Conservation (phyloP, 257 asterid species). For the Solanum bulbocastanum region DNA sequence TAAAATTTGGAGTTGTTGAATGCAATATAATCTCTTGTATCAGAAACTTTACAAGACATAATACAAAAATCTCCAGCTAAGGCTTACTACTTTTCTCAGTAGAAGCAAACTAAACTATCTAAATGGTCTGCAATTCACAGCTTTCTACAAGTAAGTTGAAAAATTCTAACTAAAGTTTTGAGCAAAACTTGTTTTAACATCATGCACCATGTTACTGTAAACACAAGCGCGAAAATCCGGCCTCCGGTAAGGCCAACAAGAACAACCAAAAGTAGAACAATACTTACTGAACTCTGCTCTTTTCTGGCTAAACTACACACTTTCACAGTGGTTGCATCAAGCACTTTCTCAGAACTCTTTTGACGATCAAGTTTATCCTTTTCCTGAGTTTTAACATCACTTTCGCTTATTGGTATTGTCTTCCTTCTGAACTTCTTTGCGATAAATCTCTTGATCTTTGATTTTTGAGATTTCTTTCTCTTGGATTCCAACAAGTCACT, state of each 20-base stretch:
- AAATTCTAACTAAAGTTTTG: neutral
- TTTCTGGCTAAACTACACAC: neutral
- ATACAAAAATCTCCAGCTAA: slow-evolving; percentile 11
- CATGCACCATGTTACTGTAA: slow-evolving; percentile 44
- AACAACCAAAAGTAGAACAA: slow-evolving; percentile 29
- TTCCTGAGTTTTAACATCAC: neutral
- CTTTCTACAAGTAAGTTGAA: neutral
- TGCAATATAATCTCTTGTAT: neutral
- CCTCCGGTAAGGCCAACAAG: slow-evolving; percentile 64
- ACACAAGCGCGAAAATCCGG: slow-evolving; percentile 32
- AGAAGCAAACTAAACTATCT: neutral
- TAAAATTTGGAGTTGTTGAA: neutral
- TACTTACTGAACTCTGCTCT: slow-evolving; percentile 9
- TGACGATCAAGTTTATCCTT: neutral
- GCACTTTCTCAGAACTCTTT: neutral
- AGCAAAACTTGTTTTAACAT: slow-evolving; percentile 27
- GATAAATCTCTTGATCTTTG: slow-evolving; percentile 45
- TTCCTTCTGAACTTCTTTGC: slow-evolving; percentile 32
- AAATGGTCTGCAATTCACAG: neutral
- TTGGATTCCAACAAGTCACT: slow-evolving; percentile 12
- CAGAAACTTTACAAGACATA: slow-evolving; percentile 10
- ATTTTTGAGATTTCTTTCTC: slow-evolving; percentile 23
- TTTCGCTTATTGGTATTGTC: neutral
- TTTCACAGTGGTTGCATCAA: slow-evolving; percentile 2
- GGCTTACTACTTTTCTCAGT: slow-evolving; percentile 12